These are phyloP conservation scores for Rubroboletus pulcherrimus DNA, from an alignment of 768 basidiomycete genomes.

Conservation along the genomic window DNA sequence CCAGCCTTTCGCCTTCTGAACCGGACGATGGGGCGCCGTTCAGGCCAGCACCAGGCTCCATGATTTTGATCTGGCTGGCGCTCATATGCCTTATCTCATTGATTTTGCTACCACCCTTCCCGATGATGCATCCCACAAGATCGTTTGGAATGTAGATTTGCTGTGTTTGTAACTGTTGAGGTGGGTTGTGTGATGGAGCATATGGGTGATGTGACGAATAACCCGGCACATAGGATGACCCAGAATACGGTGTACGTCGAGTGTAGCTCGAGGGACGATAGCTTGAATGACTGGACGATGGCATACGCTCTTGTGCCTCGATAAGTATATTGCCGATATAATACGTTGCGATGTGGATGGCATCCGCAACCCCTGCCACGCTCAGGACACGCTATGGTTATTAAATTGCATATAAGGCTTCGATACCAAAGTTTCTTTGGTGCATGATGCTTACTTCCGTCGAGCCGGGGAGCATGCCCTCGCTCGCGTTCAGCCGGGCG, in stretches of 20 bases:
- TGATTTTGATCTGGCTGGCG: conserved; percentile 95
- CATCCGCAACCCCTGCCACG: conserved; percentile 97
- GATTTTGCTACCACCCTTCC: conserved; percentile 97
- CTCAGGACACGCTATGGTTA: conserved; percentile 83
- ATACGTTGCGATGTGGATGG: conserved; percentile 98
- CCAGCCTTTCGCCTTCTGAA: conserved; percentile 84
- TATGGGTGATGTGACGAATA: conserved; percentile 48
- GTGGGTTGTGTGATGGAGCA: conserved; percentile 51
- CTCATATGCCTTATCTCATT: conserved; percentile 97
- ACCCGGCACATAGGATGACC: conserved; percentile 72
- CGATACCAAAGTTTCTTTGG: not conserved
- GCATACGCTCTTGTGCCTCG: conserved; percentile 84
- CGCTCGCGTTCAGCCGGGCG: conserved; percentile 92
- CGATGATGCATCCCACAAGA: conserved; percentile 95
- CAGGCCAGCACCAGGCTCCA: conserved; percentile 88
- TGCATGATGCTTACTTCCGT: conserved; percentile 70
- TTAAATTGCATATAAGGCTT: conserved; percentile 15
- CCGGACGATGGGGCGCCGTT: conserved; percentile 71
- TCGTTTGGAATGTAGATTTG: conserved; percentile 99
- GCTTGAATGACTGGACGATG: conserved; percentile 50
- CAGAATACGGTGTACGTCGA: conserved; percentile 43
- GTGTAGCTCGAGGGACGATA: conserved; percentile 66
- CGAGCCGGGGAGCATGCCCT: conserved; percentile 98
- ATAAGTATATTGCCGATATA: conserved; percentile 98
- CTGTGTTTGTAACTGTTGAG: conserved; percentile 85